Percentiles rank a stretch among this genome's conserved stretches.
These are phyloP conservation scores for Penicillium turbatum DNA, from an alignment of 495 filamentous ascomycete species.

Conservation along the genomic window DNA sequence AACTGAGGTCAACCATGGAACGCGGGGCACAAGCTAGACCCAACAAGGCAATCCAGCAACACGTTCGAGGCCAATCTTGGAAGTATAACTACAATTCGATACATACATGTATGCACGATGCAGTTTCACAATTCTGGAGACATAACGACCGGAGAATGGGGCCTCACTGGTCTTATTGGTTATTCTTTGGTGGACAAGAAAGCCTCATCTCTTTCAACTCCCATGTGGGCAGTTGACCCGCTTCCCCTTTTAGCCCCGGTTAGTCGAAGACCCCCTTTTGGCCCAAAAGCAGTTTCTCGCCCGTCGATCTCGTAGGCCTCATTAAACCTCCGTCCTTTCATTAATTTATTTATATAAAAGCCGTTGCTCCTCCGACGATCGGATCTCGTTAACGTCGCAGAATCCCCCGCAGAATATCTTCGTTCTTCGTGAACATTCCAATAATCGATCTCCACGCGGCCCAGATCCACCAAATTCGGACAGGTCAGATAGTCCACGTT, in stretches of 20 bases:
- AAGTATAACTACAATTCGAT: background rate
- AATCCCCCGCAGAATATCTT: background rate
- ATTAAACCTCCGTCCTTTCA: conserved; percentile 23
- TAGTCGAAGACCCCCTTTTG: conserved; percentile 24
- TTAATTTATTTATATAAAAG: conserved; percentile 8
- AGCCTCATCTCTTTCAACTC: background rate
- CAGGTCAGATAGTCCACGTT: background rate
- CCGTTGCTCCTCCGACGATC: conserved; percentile 1
- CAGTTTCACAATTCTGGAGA: background rate
- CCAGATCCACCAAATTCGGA: background rate
- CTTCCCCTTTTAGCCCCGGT: conserved; percentile 20
- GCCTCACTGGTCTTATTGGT: background rate
- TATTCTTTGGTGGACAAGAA: background rate
- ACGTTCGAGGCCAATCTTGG: conserved; percentile 1
- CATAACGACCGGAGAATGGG: background rate
- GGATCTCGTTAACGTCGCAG: background rate
- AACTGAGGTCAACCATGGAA: conserved; percentile 7
- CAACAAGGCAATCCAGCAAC: conserved; percentile 8
- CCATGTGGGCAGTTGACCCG: conserved; percentile 18
- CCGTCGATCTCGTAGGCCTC: conserved; percentile 27
- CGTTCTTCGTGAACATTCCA: background rate
- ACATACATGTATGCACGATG: background rate
- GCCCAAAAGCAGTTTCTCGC: conserved; percentile 27
- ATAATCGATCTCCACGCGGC: conserved; percentile 4
- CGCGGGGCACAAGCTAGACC: conserved; percentile 10